Conservation (phyloP, 2,329 filamentous ascomycete genomes). For the Calonectria ilicicola region DNA sequence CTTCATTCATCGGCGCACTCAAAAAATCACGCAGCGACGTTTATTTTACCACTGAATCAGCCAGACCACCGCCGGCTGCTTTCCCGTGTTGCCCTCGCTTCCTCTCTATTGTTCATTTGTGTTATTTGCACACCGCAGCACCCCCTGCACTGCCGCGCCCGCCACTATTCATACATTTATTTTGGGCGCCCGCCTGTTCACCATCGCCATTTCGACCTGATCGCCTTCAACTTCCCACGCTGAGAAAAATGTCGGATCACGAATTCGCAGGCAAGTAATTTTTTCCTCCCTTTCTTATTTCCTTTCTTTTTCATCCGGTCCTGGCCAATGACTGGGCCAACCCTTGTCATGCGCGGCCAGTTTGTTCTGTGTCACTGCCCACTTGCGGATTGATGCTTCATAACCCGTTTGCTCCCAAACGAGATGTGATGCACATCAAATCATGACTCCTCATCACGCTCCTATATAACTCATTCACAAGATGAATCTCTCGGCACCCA, state of each 20-base stretch:
- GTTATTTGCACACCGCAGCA: not conserved
- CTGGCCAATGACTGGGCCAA: not conserved
- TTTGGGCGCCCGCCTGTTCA: not conserved
- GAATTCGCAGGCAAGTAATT: constrained; percentile 70
- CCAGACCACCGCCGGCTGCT: not conserved
- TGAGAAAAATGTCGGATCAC: constrained; percentile 70
- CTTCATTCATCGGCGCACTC: not conserved
- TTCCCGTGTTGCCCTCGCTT: not conserved
- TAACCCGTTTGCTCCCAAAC: not conserved
- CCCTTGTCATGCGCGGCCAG: not conserved
- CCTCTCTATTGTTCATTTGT: not conserved
- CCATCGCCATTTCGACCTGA: constrained; percentile 11
- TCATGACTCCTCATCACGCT: not conserved
- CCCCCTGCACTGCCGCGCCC: constrained; percentile 12
- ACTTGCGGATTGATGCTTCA: not conserved
- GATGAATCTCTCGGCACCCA: not conserved
- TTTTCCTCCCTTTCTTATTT: not conserved
- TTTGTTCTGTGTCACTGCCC: not conserved
- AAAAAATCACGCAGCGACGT: not conserved
- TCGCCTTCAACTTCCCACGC: not conserved
- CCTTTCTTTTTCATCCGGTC: constrained; percentile 5
- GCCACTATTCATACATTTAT: constrained; percentile 3
- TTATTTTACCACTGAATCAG: not conserved
- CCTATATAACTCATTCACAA: not conserved
- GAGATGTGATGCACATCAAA: not conserved